Base-by-base conservation (phyloP, 2,329 filamentous ascomycete genomes). In the Coleophoma crateriformis region DNA sequence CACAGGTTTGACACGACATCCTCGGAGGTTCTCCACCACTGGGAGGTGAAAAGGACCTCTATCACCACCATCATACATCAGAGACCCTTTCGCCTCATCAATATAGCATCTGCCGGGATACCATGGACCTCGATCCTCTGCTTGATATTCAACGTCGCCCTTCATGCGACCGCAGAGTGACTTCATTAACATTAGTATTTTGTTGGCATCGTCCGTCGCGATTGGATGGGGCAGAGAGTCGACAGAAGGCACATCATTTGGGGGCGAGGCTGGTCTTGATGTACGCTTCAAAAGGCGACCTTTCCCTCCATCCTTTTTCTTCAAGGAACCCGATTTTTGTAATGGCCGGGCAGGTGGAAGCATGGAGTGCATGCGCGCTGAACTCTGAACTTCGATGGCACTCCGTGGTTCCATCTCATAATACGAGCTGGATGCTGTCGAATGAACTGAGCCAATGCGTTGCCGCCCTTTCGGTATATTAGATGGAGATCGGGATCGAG, bases 141-240 rank as follows among this genome's bases (percentile, higher is more conserved):
- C 74, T 58, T 86, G 81, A 63, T 88, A 92, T 55, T 88, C 84
- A 32, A 90, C 75, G 57, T 85, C 82, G 49, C 88, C 88, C 59
- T 83, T 84, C 88, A 92, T 94, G 56, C 84, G 79, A 27, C 89
- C 88, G 61, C 85, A 87, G 7, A 90, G 71, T 20, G 78, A 84
- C 65, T 84, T 88, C 87, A 94, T 92, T 52, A 94, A 69, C 59
- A 82, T 75, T 48, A 90, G 71, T 22, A 92, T 77, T 61, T 82
- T 87, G 58, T 85, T 85, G 37, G 85, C 82, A 66, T 90, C 85
- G 17, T 79, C 76, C 4, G 82, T 84, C 34, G 78, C 76, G 45
- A 85, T 71, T 3, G 82, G 81, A 20, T 77, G 66, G 2, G 77
- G 75, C 2, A 85, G 65, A 5, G 80, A 82, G 63, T 85, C 81